Evolutionary conservation across 805 yeast species (phyloP), one percentile per base, ranked within the genome.

Genomic region (Cyberlindnera veronae): DNA sequence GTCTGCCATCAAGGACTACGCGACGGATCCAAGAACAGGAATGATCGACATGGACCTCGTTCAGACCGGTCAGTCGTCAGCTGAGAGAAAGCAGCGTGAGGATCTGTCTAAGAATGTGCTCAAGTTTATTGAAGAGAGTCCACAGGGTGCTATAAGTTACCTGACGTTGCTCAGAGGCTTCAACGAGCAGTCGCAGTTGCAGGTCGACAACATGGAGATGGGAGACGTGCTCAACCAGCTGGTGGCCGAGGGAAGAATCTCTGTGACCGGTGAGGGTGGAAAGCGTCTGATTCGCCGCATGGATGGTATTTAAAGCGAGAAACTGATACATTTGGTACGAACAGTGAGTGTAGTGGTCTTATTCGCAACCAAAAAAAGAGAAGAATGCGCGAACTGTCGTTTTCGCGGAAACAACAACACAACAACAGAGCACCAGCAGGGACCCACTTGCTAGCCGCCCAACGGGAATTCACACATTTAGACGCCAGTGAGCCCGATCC

Each of bases 21-120:
- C 99, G 13, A 93, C 96, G 3, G 99, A 93, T 66, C 99, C 99
- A 18, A 70, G 82, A 26, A 91, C 99, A 0, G 99, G 99, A 22
- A 77, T 93, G 55, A 93, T 93, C 50, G 99, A 93, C 60, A 89
- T 93, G 96, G 96, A 89, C 61, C 71, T 93, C 60, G 90, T 93
- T 21, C 97, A 91, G 66, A 93, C 98, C 0, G 99, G 98, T 34
- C 89, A 90, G 34, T 85, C 96, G 0, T 74, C 86, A 2, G 86
- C 91, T 4, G 95, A 90, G 61, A 73, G 96, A 62, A 74, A 79
- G 53, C 61, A 81, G 59, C 82, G 79, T 51, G 87, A 83, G 49
- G 95, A 85, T 57, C 68, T 86, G 48, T 70, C 77, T 12, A 75
- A 78, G 43, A 85, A 77, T 46, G 67, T 89, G 5, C 52, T 81